Conservation (phyloP, 768 basidiomycete species). For the Auricularia cornea region DNA sequence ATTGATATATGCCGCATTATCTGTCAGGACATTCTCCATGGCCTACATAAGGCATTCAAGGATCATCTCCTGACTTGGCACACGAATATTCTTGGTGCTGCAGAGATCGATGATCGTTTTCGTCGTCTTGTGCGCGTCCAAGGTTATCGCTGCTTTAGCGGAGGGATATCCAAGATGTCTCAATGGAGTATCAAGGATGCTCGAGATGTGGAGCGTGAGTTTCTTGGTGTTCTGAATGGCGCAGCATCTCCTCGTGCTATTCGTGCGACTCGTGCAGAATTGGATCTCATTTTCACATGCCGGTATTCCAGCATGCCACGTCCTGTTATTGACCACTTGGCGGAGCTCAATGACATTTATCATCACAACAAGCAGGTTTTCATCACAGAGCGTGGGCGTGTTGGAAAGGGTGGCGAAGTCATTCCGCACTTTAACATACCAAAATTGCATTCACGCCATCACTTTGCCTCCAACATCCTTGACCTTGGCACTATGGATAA, state of each 20-base stretch:
- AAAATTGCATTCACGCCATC: constrained; percentile 11
- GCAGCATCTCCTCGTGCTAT: neutral
- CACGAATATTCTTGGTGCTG: constrained; percentile 8
- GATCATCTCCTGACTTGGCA: constrained; percentile 18
- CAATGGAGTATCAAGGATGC: constrained; percentile 39
- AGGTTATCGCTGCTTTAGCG: constrained; percentile 32
- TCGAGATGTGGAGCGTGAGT: constrained; percentile 24
- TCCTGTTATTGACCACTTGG: neutral
- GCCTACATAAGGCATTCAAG: constrained; percentile 9
- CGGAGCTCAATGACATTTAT: neutral
- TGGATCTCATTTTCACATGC: constrained; percentile 1
- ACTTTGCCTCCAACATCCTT: constrained; percentile 4
- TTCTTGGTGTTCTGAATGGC: constrained; percentile 18
- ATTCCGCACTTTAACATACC: constrained; percentile 12
- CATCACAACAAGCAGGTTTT: constrained; percentile 2
- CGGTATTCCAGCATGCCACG: neutral
- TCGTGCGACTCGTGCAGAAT: neutral
- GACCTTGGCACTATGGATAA: constrained; percentile 7
- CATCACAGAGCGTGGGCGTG: neutral
- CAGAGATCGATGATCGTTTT: constrained; percentile 32
- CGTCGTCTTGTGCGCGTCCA: constrained; percentile 22
- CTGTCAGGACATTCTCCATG: neutral
- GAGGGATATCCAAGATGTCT: constrained; percentile 32
- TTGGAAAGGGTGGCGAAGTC: neutral
- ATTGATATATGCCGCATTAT: constrained; percentile 1